Evolutionary conservation across 257 asterid genomes (phyloP).

Genomic region (Solanum lycopersicoides): DNA sequence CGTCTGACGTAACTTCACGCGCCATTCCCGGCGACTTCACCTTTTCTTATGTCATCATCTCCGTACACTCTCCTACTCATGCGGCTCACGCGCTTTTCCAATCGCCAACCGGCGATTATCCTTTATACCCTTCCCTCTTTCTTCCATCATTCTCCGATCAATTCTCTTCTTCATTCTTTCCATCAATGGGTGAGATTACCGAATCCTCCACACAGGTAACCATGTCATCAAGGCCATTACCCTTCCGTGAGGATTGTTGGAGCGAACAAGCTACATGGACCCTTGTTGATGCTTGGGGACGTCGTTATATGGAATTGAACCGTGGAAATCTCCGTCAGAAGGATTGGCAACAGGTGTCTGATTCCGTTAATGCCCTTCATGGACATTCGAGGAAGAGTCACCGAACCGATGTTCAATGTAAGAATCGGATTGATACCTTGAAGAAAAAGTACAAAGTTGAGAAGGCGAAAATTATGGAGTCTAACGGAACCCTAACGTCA

Average conservation of each 20-base stretch:
- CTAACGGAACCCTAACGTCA: slow-evolving; percentile 33
- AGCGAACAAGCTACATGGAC: slow-evolving; percentile 78
- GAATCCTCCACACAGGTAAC: slow-evolving; percentile 24
- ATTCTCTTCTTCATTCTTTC: neutral
- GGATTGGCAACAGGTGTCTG: slow-evolving; percentile 88
- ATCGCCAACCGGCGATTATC: slow-evolving; percentile 25
- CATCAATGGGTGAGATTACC: slow-evolving; percentile 44
- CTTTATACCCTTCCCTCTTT: neutral
- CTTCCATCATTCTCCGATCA: neutral
- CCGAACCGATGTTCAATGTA: slow-evolving; percentile 77
- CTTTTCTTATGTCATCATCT: slow-evolving; percentile 2
- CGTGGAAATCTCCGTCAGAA: slow-evolving; percentile 74
- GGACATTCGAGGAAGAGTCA: slow-evolving; percentile 57
- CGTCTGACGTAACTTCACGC: slow-evolving; percentile 2
- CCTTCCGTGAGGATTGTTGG: slow-evolving; percentile 87
- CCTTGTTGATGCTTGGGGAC: slow-evolving; percentile 73
- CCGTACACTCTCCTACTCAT: slow-evolving; percentile 9
- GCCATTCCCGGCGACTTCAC: slow-evolving; percentile 4
- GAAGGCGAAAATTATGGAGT: slow-evolving; percentile 46
- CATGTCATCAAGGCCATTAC: slow-evolving; percentile 39
- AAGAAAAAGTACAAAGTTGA: slow-evolving; percentile 82
- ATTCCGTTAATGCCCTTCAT: slow-evolving; percentile 52
- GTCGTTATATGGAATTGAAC: slow-evolving; percentile 62
- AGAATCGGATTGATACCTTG: slow-evolving; percentile 87
- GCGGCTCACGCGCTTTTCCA: slow-evolving; percentile 16